Base-by-base conservation (phyloP, 768 basidiomycete genomes). In the Pulveroboletus frians region DNA sequence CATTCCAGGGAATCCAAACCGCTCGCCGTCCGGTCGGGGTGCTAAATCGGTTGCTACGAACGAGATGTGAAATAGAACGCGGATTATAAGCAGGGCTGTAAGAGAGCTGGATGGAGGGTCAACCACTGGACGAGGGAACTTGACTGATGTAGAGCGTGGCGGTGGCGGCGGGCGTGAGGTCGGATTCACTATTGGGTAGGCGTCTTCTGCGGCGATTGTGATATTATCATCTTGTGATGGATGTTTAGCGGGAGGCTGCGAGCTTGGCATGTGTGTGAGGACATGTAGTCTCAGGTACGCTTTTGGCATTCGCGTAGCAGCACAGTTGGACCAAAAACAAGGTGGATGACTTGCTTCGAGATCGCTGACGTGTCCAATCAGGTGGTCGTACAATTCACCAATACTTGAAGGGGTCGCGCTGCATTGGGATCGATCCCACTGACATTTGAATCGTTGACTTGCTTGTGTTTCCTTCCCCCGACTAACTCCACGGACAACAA, bases 1-100 rank as follows among this genome's bases (percentile, higher is more conserved):
- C 18, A 89, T 46, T 0, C 86, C 91, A 5, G 93, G 93, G 65
- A 95, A 90, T 0, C 92, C 92, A 66, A 93, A 95, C 54, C 89
- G 87, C 50, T 94, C 90, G 18, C 79, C 85, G 60, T 89, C 85
- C 3, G 76, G 83, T 23, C 87, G 76, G 29, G 88, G 87, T 5
- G 77, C 77, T 2, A 72, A 64, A 54, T 88, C 88, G 13, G 51
- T 47, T 6, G 85, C 79, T 17, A 84, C 83, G 59, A 91, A 90
- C 1, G 92, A 80, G 5, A 81, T 79, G 39, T 88, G 77, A 64
- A 90, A 93, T 17, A 95, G 74, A 50, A 92, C 83, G 9, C 93
- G 86, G 40, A 94, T 77, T 52, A 89, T 81, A 20, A 94, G 77
- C 14, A 93, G 70, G 3, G 92, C 85, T 0, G 89, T 86, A 30